A percentile compares a stretch with the other conserved stretches of the same genome.
Evolutionary conservation across 495 filamentous ascomycete genomes (phyloP).

Genomic region (Xylaria bambusicola): DNA sequence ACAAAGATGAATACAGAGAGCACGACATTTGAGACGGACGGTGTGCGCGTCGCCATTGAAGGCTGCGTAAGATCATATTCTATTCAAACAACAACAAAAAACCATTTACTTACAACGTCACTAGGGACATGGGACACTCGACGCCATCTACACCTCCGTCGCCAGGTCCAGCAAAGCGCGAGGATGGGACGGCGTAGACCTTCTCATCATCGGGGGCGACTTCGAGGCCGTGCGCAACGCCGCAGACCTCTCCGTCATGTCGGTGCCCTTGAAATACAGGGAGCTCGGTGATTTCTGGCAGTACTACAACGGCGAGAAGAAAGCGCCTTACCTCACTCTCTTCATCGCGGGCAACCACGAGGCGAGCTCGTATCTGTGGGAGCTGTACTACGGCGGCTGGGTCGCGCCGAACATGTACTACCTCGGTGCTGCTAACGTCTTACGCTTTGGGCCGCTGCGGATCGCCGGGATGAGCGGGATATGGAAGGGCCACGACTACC

Average conservation of each 20-base stretch:
- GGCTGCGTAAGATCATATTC: slow-evolving; percentile 69
- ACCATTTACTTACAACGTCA: slow-evolving; percentile 7
- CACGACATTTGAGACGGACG: slow-evolving; percentile 32
- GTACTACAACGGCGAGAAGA: slow-evolving; percentile 79
- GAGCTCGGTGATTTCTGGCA: slow-evolving; percentile 85
- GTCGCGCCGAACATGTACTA: slow-evolving; percentile 97
- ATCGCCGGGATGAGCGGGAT: slow-evolving; percentile 93
- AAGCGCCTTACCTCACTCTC: slow-evolving; percentile 83
- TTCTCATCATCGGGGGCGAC: slow-evolving; percentile 87
- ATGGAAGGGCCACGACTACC: slow-evolving; percentile 85
- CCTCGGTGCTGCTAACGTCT: slow-evolving; percentile 84
- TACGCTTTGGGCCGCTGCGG: slow-evolving; percentile 78
- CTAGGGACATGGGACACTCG: slow-evolving; percentile 85
- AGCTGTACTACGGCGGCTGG: slow-evolving; percentile 96
- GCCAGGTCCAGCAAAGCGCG: slow-evolving; percentile 60
- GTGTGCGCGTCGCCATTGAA: slow-evolving; percentile 63
- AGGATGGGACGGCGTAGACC: slow-evolving; percentile 74
- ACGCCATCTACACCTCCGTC: slow-evolving; percentile 85
- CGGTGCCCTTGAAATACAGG: slow-evolving; percentile 81
- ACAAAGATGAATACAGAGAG: slow-evolving; percentile 9
- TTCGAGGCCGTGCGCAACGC: slow-evolving; percentile 92
- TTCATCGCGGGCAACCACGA: slow-evolving; percentile 97
- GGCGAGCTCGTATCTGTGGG: slow-evolving; percentile 80
- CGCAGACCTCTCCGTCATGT: slow-evolving; percentile 81
- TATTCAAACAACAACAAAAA: background rate